Evolutionary conservation across 805 yeast genomes (phyloP).

Genomic region (Ogataea pignaliae): DNA sequence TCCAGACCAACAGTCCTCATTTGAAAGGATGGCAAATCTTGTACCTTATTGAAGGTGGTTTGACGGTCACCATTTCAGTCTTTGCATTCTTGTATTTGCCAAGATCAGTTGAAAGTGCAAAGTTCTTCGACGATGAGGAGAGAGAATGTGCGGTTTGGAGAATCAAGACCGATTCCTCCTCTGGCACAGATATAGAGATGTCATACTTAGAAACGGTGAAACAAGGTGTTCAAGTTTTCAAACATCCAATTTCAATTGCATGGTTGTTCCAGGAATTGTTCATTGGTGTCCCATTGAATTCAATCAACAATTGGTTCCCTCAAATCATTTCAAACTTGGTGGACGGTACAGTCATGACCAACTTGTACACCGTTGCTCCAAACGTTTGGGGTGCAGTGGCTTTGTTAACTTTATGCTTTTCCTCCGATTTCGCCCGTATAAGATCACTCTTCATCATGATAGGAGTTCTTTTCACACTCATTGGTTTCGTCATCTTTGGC

Average conservation of each 20-base stretch:
- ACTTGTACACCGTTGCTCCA: constrained; percentile 44
- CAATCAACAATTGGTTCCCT: constrained; percentile 47
- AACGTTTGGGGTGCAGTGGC: constrained; percentile 43
- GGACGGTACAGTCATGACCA: constrained; percentile 37
- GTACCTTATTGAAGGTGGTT: constrained; percentile 41
- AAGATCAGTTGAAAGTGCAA: constrained; percentile 31
- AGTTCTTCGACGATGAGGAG: constrained; percentile 38
- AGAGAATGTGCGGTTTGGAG: constrained; percentile 35
- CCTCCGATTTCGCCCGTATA: constrained; percentile 36
- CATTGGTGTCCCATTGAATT: constrained; percentile 45
- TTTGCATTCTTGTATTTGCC: constrained; percentile 35
- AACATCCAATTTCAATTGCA: constrained; percentile 39
- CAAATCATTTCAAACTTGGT: constrained; percentile 38
- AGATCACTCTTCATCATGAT: constrained; percentile 37
- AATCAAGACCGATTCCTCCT: constrained; percentile 42
- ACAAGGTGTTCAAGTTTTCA: constrained; percentile 27
- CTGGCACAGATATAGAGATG: constrained; percentile 32
- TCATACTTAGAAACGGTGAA: constrained; percentile 37
- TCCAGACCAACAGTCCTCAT: constrained; percentile 34
- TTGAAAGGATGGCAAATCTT: constrained; percentile 46
- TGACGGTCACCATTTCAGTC: constrained; percentile 34
- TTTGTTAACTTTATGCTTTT: constrained; percentile 34
- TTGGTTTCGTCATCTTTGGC: constrained; percentile 45
- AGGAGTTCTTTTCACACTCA: constrained; percentile 36
- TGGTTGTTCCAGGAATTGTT: constrained; percentile 42